Percentiles rank a stretch among this genome's conserved stretches.
Conservation (phyloP, 1,284 basidiomycete species). For the Stereum hirsutum region DNA sequence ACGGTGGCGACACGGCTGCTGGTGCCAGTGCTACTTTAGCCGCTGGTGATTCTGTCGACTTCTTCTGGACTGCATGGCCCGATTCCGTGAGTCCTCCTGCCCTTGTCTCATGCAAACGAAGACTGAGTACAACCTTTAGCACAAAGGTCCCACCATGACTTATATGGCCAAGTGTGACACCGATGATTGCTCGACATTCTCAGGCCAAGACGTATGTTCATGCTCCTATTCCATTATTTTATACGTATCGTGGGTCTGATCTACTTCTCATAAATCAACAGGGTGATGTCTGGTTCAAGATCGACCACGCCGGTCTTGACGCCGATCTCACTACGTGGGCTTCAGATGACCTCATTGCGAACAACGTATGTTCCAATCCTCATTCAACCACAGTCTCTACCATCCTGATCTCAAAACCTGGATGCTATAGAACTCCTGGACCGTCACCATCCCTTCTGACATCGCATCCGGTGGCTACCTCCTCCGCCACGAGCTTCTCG, state of each 20-base stretch:
- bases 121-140: slow-evolving; percentile 13
- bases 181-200: slow-evolving; percentile 20
- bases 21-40: slow-evolving; percentile 24
- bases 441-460: slow-evolving; percentile 25
- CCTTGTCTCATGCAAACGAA: not conserved
- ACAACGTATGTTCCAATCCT: too few relatives aligned
- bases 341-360: slow-evolving; percentile 23
- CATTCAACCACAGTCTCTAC: too few relatives aligned
- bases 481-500: slow-evolving; percentile 25
- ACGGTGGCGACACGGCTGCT: slow-evolving; percentile 22
- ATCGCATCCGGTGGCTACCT: slow-evolving; percentile 27
- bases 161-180: slow-evolving; percentile 29
- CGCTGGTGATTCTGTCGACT: slow-evolving; percentile 31
- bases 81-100: not conserved
- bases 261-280: slow-evolving; percentile 5
- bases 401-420: too few relatives aligned
- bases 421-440: slow-evolving; percentile 31
- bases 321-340: slow-evolving; percentile 25
- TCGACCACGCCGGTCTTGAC: slow-evolving; percentile 27
- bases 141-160: slow-evolving; percentile 24
- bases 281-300: too few relatives aligned
- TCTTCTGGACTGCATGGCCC: slow-evolving; percentile 25
- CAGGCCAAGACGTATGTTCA: not conserved
- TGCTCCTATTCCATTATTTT: not conserved
- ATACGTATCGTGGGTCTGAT: not conserved